Evolutionary conservation across 768 basidiomycete species (phyloP), one percentile per base, ranked within the genome.

Genomic region (Kwoniella mangroviensis): DNA sequence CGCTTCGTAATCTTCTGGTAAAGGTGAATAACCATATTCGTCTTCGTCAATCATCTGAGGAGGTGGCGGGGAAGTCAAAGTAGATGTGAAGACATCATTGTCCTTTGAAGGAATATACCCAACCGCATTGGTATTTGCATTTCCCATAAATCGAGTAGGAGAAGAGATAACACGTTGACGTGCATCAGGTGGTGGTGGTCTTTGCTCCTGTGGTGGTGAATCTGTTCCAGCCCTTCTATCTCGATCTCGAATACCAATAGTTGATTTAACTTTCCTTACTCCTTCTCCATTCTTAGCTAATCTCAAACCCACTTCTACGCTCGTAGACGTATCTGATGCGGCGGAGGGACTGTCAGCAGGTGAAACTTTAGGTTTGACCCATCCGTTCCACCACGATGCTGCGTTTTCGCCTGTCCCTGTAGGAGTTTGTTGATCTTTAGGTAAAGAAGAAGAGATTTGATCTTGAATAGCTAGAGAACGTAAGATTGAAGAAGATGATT

Each of bases 1-100:
- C 26, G 53, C 75, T 53, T 80, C 79, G 66, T 80, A 80, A 57
- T 80, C 77, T 4, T 71, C 72, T 6, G 79, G 79, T 21, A 80
- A 62, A 22, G 76, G 76, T 24, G 67, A 72, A 58, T 77, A 79
- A 9, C 76, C 79, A 53, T 69, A 79, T 34, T 67, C 76, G 24
- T 77, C 73, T 63, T 79, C 76, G 2, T 75, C 73, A 9, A 75
- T 17, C 3, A 53, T 43, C 10, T 24, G 42, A 19, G 75, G 70
- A 12, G 70, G 68, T 9, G 63, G 66, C 12, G 63, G 67, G 4
- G 65, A 55, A 21, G 34, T 11, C 13, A 12, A 49, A 17, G 60
- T 55, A 45, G 57, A 58, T 34, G 49, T 41, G 43, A 43, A 58
- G 7, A 19, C 34, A 34, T 34, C 34, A 34, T 34, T 34, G 34